Conservation (phyloP, 2,329 filamentous ascomycete genomes). For the Neonectria sp. region DNA sequence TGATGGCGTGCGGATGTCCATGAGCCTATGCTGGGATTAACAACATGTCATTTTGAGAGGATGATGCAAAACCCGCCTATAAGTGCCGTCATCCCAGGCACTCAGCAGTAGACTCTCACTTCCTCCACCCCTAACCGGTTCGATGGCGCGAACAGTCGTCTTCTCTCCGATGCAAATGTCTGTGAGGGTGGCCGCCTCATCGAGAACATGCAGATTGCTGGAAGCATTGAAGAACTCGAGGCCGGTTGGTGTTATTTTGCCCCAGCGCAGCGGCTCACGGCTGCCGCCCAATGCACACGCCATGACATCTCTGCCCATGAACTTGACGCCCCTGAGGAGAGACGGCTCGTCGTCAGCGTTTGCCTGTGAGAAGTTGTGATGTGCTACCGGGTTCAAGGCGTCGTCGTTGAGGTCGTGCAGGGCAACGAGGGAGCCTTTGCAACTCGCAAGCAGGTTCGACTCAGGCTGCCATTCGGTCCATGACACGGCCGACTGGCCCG, state of each 20-base stretch:
- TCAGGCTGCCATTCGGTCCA: conserved; percentile 53
- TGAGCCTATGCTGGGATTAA: conserved; percentile 52
- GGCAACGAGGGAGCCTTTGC: conserved; percentile 49
- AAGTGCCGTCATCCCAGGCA: conserved; percentile 68
- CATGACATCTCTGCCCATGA: conserved; percentile 61
- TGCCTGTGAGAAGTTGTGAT: conserved; percentile 46
- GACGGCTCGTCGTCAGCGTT: conserved; percentile 40
- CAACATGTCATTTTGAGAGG: background rate
- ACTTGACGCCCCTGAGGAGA: conserved; percentile 57
- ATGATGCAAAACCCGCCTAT: conserved; percentile 49
- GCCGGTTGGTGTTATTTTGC: conserved; percentile 63
- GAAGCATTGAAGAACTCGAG: conserved; percentile 55
- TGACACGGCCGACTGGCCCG: conserved; percentile 50
- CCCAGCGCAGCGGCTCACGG: conserved; percentile 60
- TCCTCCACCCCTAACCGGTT: conserved; percentile 58
- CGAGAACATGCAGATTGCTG: conserved; percentile 46
- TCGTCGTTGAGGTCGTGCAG: conserved; percentile 47
- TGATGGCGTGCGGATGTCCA: conserved; percentile 66
- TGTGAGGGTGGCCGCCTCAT: conserved; percentile 32
- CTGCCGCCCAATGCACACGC: conserved; percentile 62
- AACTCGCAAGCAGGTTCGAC: conserved; percentile 49
- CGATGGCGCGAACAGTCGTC: conserved; percentile 62
- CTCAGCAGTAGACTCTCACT: conserved; percentile 62
- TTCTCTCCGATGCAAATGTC: conserved; percentile 52
- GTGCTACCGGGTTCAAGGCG: conserved; percentile 40